A percentile compares a stretch with the other conserved stretches of the same genome.
Evolutionary conservation across 345 rosid species (phyloP).

Genomic region (Laguncularia racemosa): DNA sequence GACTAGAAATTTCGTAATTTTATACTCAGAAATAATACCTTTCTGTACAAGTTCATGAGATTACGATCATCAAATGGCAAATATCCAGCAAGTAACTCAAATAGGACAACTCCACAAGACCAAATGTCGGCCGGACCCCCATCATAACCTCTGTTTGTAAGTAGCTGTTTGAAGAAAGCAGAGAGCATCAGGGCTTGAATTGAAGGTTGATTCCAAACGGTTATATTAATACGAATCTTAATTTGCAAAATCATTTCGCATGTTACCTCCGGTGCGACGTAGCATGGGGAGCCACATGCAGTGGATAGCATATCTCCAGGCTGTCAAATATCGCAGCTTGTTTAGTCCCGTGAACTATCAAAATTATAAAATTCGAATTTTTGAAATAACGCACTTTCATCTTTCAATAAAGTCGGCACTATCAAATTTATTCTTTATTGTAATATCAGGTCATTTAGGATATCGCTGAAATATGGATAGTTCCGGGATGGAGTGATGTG

Average conservation of each 20-base stretch:
- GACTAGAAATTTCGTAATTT: no score
- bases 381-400: not conserved
- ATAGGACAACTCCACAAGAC: constrained; percentile 92
- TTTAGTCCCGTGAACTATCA: not conserved
- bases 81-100: constrained; percentile 68
- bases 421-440: no score
- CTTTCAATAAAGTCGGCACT: not conserved
- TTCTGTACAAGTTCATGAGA: constrained; percentile 55
- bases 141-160: constrained; percentile 62
- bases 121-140: constrained; percentile 90
- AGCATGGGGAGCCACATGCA: constrained; percentile 90
- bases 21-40: constrained; percentile 29
- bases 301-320: constrained; percentile 78
- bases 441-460: no score
- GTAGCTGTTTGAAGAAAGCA: constrained; percentile 40
- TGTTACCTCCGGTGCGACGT: constrained; percentile 88
- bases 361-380: not conserved
- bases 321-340: constrained; percentile 20
- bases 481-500: no score
- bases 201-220: constrained; percentile 7
- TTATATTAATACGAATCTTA: no score
- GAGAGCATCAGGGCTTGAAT: constrained; percentile 8
- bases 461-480: no score
- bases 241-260: not conserved
- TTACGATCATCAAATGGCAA: constrained; percentile 77